Evolutionary conservation across 2,329 filamentous ascomycete genomes (phyloP), one percentile per base, ranked within the genome.

Genomic region (Cytospora paraplurivora): DNA sequence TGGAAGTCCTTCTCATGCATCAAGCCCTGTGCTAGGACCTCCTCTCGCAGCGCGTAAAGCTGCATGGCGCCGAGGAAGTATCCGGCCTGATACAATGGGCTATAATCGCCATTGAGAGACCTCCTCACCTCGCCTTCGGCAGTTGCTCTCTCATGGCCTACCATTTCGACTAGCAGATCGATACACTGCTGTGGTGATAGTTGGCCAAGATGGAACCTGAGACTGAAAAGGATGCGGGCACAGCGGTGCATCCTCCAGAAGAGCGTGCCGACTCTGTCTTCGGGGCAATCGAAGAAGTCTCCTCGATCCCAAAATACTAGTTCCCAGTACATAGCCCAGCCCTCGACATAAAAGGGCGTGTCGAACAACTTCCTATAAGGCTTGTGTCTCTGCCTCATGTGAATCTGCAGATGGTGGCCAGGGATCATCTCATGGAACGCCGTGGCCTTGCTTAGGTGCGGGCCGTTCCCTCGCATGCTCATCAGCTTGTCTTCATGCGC

Each of bases 221-320:
- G 71, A 0, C 82, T 85, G 72, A 87, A 87, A 13, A 83, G 73
- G 67, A 86, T 86, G 44, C 85, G 80, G 7, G 81, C 81, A 67
- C 84, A 86, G 34, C 85, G 81, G 70, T 88, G 85, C 80, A 87
- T 85, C 15, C 83, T 78, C 85, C 85, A 87, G 70, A 86, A 87
- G 8, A 88, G 72, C 66, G 85, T 83, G 0, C 85, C 85, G 27
- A 87, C 77, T 47, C 77, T 77, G 66, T 86, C 81, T 64, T 83
- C 79, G 0, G 84, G 76, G 0, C 76, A 76, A 4, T 75, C 73
- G 62, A 81, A 78, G 68, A 85, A 87, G 67, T 80, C 78, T 35
- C 77, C 77, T 34, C 81, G 76, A 50, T 82, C 72, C 83, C 83
- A 88, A 17, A 88, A 75, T 19, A 85, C 70, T 68, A 86, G 76